Base-by-base conservation (phyloP, 2,329 filamentous ascomycete species). In the Kalmusia sp. region DNA sequence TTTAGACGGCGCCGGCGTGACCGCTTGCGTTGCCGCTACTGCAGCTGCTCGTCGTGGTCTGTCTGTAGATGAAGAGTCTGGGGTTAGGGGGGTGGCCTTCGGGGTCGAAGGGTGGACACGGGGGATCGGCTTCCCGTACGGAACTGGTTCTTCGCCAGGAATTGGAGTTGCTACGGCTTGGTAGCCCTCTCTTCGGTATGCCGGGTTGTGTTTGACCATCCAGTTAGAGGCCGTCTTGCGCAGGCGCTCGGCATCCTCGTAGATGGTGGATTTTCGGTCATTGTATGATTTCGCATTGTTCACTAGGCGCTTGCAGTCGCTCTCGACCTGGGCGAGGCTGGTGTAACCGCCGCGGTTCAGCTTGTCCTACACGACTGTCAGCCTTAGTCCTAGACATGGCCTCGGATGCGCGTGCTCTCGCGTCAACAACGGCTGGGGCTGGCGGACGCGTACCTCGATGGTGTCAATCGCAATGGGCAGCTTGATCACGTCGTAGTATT, bases 231-330 rank as follows among this genome's bases (percentile, higher is more conserved):
- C 82, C 3, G 91, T 88, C 76, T 96, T 96, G 40, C 92, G 84
- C 39, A 96, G 84, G 43, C 91, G 86, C 74, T 96, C 92, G 7
- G 92, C 91, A 77, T 96, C 92, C 37, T 92, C 88, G 69, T 89
- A 93, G 31, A 89, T 82, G 52, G 86, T 78, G 0, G 90, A 91
- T 37, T 83, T 84, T 62, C 88, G 88, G 54, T 87, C 82, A 67
- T 93, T 93, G 76, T 86, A 95, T 49, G 91, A 87, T 73, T 96
- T 96, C 30, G 90, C 91, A 68, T 96, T 96, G 59, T 86, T 83
- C 50, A 96, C 89, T 82, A 96, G 90, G 58, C 92, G 87, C 79
- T 95, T 96, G 69, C 93, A 84, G 70, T 93, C 93, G 68, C 89
- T 88, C 74, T 96, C 92, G 11, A 96, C 79, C 44, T 88, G 82